Conservation (phyloP, 1,284 basidiomycete genomes). For the Sanghuangporus weigelae region DNA sequence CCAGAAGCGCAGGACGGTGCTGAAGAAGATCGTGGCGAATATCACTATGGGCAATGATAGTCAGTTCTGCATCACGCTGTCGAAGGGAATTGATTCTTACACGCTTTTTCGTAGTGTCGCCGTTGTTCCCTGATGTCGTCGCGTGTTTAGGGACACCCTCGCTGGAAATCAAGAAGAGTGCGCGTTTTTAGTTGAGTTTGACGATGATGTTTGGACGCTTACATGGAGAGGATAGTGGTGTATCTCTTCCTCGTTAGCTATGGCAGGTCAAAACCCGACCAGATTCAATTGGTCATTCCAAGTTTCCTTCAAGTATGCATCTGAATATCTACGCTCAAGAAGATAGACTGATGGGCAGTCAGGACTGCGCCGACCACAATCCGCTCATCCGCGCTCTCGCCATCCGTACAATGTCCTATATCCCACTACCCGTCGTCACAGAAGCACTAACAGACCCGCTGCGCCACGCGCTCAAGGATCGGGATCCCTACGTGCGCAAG, state of each 20-base stretch:
- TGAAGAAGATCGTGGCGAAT: conserved; percentile 95
- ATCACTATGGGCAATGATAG: conserved; percentile 97
- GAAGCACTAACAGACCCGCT: conserved; percentile 81
- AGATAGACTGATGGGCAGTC: conserved; percentile 5
- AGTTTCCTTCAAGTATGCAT: conserved; percentile 76
- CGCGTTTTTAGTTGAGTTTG: conserved; percentile 24
- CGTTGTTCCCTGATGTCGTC: conserved; percentile 85
- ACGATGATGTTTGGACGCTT: conserved; percentile 6
- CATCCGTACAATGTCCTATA: conserved; percentile 95
- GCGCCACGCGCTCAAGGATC: conserved; percentile 82
- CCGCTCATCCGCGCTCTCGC: conserved; percentile 90
- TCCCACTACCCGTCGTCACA: conserved; percentile 78
- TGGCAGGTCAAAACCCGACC: conserved; percentile 82
- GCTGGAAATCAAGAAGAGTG: conserved; percentile 98
- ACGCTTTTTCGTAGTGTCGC: conserved; percentile 72
- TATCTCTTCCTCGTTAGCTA: conserved; percentile 93
- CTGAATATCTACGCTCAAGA: neutral
- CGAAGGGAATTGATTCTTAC: neutral
- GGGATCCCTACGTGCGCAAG: conserved; percentile 94
- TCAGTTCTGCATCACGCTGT: conserved; percentile 38
- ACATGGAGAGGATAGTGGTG: conserved; percentile 57
- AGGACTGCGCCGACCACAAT: conserved; percentile 92
- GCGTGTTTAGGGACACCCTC: conserved; percentile 84
- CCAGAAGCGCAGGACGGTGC: conserved; percentile 80
- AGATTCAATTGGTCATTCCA: conserved; percentile 83